Conservation (phyloP, 2,329 filamentous ascomycete species). For the Davidsoniella virescens region DNA sequence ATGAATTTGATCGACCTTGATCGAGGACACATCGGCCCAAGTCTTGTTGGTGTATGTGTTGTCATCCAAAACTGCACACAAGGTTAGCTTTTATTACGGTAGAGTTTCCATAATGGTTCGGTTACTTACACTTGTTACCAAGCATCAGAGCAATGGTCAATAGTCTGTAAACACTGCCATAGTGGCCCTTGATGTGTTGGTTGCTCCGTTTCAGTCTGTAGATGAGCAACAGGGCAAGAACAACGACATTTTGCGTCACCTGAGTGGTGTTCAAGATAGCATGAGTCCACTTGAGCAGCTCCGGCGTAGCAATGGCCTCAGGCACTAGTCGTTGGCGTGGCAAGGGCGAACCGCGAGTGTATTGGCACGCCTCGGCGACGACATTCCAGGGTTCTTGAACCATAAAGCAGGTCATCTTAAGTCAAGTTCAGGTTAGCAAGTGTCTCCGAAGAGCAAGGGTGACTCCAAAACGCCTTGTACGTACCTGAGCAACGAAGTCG, state of each 20-base stretch:
- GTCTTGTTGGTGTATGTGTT: slow-evolving; percentile 99
- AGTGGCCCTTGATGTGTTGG: slow-evolving; percentile 73
- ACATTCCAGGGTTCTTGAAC: slow-evolving; percentile 90
- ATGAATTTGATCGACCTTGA: slow-evolving; percentile 87
- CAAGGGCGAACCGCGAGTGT: slow-evolving; percentile 18
- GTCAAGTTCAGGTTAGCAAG: neutral
- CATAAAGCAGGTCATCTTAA: slow-evolving; percentile 89
- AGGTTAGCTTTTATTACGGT: neutral
- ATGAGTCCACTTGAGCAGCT: slow-evolving; percentile 61
- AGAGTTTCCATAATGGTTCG: neutral
- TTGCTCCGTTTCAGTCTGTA: slow-evolving; percentile 86
- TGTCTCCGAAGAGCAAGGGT: neutral
- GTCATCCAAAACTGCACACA: slow-evolving; percentile 62
- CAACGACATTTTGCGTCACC: slow-evolving; percentile 86
- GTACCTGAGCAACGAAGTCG: slow-evolving; percentile 69
- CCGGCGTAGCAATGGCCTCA: slow-evolving; percentile 48
- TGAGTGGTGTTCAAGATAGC: slow-evolving; percentile 85
- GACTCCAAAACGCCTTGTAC: slow-evolving; percentile 15
- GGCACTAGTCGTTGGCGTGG: slow-evolving; percentile 40
- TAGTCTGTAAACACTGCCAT: slow-evolving; percentile 82
- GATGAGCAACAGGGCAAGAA: slow-evolving; percentile 81
- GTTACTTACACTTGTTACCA: slow-evolving; percentile 73
- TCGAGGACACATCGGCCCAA: slow-evolving; percentile 94
- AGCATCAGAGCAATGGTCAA: slow-evolving; percentile 94
- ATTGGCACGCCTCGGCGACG: slow-evolving; percentile 55